Conservation (phyloP, 495 filamentous ascomycete species). For the Cryomyces minteri region DNA sequence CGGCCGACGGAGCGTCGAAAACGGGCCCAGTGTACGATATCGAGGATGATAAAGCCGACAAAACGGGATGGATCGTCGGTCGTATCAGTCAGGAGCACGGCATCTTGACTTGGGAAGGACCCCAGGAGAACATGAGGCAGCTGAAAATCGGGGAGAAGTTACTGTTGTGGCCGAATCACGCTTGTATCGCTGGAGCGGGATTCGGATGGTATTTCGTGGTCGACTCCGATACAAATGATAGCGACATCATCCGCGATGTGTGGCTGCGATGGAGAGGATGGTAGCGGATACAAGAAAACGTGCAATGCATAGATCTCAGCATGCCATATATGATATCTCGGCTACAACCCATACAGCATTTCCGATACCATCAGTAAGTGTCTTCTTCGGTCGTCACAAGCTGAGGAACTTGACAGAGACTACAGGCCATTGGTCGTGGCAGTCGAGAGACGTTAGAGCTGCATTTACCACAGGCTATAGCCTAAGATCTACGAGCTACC, state of each 20-base stretch:
- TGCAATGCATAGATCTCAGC: too few species aligned
- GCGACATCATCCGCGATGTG: slow-evolving; percentile 24
- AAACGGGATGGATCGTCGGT: slow-evolving; percentile 22
- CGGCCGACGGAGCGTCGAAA: background rate
- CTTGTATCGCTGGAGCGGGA: slow-evolving; percentile 58
- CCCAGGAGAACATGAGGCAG: slow-evolving; percentile 31
- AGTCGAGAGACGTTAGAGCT: too few species aligned
- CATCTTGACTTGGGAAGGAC: slow-evolving; percentile 24
- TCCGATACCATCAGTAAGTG: too few species aligned
- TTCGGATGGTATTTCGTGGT: slow-evolving; percentile 64
- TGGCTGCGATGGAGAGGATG: slow-evolving; percentile 15
- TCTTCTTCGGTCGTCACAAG: too few species aligned
- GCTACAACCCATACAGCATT: too few species aligned
- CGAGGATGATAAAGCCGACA: slow-evolving; percentile 12
- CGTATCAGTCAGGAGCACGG: slow-evolving; percentile 24
- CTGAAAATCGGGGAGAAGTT: slow-evolving; percentile 41
- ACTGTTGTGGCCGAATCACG: slow-evolving; percentile 69
- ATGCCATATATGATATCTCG: too few species aligned
- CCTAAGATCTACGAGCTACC: too few species aligned
- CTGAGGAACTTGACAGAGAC: too few species aligned
- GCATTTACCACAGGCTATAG: too few species aligned
- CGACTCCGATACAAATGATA: slow-evolving; percentile 32
- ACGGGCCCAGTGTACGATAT: slow-evolving; percentile 10
- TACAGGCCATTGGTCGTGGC: too few species aligned
- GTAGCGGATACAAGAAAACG: too few species aligned